Evolutionary conservation across 2,329 filamentous ascomycete genomes (phyloP).

Genomic region (Fusarium praegraminearum): DNA sequence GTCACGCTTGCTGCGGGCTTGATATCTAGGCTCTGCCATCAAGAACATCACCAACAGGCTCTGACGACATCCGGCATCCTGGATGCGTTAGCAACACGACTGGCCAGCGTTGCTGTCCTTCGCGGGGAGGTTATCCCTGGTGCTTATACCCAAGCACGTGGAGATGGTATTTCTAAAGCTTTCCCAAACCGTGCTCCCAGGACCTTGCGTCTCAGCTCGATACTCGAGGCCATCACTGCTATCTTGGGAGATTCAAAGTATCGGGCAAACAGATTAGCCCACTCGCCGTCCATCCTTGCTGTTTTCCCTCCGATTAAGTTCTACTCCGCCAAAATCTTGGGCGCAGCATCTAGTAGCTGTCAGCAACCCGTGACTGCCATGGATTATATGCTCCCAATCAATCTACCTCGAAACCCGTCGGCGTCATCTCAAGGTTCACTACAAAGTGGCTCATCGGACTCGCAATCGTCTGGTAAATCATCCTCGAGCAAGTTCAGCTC

Average conservation of each 20-base stretch:
- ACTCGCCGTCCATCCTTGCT: constrained; percentile 75
- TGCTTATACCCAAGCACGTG: constrained; percentile 66
- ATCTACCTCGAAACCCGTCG: constrained; percentile 51
- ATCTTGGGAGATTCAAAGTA: constrained; percentile 85
- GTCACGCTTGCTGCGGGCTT: constrained; percentile 69
- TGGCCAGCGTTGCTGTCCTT: constrained; percentile 77
- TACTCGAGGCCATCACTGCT: constrained; percentile 81
- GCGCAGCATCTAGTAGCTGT: constrained; percentile 61
- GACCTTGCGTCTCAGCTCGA: constrained; percentile 70
- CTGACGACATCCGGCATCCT: constrained; percentile 80
- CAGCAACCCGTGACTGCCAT: constrained; percentile 58
- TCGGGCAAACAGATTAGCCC: constrained; percentile 77
- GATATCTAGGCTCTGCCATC: constrained; percentile 71
- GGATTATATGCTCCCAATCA: constrained; percentile 70
- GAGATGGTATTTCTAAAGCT: constrained; percentile 65
- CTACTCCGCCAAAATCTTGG: constrained; percentile 60
- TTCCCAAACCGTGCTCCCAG: constrained; percentile 73
- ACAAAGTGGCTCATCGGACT: constrained; percentile 39
- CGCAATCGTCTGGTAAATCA: constrained; percentile 48
- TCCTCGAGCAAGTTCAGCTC: constrained; percentile 49
- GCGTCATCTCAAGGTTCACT: constrained; percentile 40
- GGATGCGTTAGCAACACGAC: constrained; percentile 79
- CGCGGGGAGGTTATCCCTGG: constrained; percentile 77
- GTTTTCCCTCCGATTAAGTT: constrained; percentile 74
- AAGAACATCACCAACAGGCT: constrained; percentile 76